Base-by-base conservation (phyloP, 176 grass and related monocot species). In the Oryza glaberrima region DNA sequence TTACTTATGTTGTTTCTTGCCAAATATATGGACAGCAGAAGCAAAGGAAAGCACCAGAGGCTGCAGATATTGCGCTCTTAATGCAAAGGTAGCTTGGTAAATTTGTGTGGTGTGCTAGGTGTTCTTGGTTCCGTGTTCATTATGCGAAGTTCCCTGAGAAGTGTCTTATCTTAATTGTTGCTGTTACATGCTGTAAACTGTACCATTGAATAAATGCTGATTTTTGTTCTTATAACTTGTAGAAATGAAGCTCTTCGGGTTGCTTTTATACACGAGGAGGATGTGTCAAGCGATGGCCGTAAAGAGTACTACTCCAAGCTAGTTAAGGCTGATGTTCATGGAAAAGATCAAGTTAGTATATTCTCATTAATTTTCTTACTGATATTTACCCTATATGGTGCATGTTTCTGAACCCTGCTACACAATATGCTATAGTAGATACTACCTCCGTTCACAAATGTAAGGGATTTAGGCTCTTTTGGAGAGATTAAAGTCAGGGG, bases 11-110 rank as follows among this genome's bases (percentile, higher is more conserved):
- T 34, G 83, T 98, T 81, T 98, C 96, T 64, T 98, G 96, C 79
- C 96, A 98, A 91, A 98, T 98, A 87, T 98, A 98, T 82, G 96
- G 96, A 81, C 90, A 94, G 36, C 96, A 98, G 89, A 98, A 98
- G 56, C 93, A 98, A 85, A 98, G 83, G 78, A 93, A 92, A 67
- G 86, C 90, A 78, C 90, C 65, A 83, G 93, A 98, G 79, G 93
- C 96, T 77, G 86, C 88, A 40, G 96, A 98, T 90, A 95, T 98
- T 89, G 89, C 91, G 73, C 91, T 98, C 61, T 81, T 98, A 72
- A 77, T 98, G 86, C 96, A 98, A 66, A 98, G 93, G 96, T 95
- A 78, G 41, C 35, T 80, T 88, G 11, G 15, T 34, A 56, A 45
- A 64, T 61, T 78, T 76, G 34, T 63, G 76, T 79, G 44, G 13